phyloP scores from a whole-genome alignment of 768 basidiomycete species.

The Pulveroboletus sp. region DNA sequence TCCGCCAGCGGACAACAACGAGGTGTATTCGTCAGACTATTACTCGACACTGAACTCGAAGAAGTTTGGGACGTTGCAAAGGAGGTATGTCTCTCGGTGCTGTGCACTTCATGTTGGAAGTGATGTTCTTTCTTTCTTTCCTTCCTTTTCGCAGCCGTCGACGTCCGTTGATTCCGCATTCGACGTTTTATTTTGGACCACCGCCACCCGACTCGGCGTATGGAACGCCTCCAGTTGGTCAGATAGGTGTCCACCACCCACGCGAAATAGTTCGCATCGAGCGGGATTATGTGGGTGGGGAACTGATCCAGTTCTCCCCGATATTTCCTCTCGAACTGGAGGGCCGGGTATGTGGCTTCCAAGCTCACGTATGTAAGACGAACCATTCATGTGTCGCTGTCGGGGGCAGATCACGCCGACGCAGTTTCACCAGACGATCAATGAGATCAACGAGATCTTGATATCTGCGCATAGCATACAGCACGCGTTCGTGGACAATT shows the following conservation, averaged over 20 bases:
- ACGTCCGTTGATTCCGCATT: constrained; percentile 63
- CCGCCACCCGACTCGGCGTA: constrained; percentile 74
- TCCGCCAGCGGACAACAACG: constrained; percentile 42
- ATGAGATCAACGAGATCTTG: constrained; percentile 82
- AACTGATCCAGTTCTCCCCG: constrained; percentile 84
- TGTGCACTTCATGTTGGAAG: background rate
- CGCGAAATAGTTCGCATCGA: constrained; percentile 90
- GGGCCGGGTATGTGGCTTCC: constrained; percentile 62
- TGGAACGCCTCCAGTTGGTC: constrained; percentile 75
- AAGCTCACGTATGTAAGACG: background rate
- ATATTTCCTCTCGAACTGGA: constrained; percentile 91
- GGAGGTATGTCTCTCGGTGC: constrained; percentile 33
- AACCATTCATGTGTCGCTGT: background rate
- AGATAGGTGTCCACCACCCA: constrained; percentile 85
- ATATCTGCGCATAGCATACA: constrained; percentile 80
- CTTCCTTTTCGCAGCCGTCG: constrained; percentile 25
- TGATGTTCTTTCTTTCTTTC: constrained; percentile 4
- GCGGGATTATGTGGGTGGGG: constrained; percentile 87
- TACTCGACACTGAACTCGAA: constrained; percentile 42
- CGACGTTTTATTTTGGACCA: constrained; percentile 81
- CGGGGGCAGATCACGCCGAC: constrained; percentile 75
- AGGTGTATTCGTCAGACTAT: constrained; percentile 27
- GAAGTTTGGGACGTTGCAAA: constrained; percentile 42
- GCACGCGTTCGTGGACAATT: constrained; percentile 72
- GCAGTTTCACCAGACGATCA: constrained; percentile 86